Percentiles rank a stretch among this genome's conserved stretches.
phyloP scores from a whole-genome alignment of 139 green algal genomes.

The Gonium pectorale region DNA sequence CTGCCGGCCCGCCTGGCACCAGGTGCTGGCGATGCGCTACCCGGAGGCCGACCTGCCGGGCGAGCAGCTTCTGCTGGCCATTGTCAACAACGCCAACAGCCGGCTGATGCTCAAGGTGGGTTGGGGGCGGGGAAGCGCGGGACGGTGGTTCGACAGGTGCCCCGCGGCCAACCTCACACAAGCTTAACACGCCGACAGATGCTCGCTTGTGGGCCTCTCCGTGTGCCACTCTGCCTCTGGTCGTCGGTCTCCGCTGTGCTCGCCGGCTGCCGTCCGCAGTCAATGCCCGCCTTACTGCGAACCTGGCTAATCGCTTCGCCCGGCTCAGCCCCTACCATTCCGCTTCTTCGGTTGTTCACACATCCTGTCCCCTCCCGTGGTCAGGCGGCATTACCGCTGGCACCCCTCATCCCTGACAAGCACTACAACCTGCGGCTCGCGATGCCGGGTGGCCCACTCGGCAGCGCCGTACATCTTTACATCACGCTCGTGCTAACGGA shows the following conservation, averaged over 20 bases:
- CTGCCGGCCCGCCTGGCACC: slow-evolving; percentile 34
- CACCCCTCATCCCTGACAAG: slow-evolving; percentile 14
- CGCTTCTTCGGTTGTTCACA: too few relatives aligned
- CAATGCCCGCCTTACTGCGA: too few relatives aligned
- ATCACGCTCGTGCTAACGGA: slow-evolving; percentile 55
- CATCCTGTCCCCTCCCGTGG: neutral
- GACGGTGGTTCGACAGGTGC: too few relatives aligned
- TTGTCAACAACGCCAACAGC: slow-evolving; percentile 54
- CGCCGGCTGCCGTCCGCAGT: too few relatives aligned
- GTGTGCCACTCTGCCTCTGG: too few relatives aligned
- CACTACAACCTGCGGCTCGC: slow-evolving; percentile 61
- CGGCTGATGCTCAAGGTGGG: slow-evolving; percentile 46
- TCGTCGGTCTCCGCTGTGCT: too few relatives aligned
- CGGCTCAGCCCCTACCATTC: too few relatives aligned
- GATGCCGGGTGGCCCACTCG: slow-evolving; percentile 51
- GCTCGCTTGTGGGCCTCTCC: too few relatives aligned
- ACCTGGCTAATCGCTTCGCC: too few relatives aligned
- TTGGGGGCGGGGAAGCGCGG: neutral
- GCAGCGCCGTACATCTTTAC: slow-evolving; percentile 48
- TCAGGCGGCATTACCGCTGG: slow-evolving; percentile 20
- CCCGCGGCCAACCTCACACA: too few relatives aligned
- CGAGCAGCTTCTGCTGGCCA: slow-evolving; percentile 54
- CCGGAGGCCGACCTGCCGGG: slow-evolving; percentile 45
- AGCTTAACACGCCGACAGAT: too few relatives aligned
- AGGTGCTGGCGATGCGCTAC: slow-evolving; percentile 42